phyloP scores from a whole-genome alignment of 2,329 filamentous ascomycete genomes.

The Chlorencoelia australis region DNA sequence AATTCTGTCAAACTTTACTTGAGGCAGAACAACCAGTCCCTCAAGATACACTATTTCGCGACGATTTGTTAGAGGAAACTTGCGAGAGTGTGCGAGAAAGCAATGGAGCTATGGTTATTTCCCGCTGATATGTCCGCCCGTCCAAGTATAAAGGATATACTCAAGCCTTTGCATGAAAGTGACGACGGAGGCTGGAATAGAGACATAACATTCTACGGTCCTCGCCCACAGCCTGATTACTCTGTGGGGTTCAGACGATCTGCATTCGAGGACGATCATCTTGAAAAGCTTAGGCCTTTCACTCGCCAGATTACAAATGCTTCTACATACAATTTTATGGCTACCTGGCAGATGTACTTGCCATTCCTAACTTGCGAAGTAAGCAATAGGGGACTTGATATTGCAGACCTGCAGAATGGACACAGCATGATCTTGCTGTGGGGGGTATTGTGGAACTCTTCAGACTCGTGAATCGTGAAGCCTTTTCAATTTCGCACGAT shows the following conservation, averaged over 20 bases:
- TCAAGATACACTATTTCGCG: not conserved
- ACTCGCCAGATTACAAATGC: conserved; percentile 7
- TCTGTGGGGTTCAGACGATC: conserved; percentile 31
- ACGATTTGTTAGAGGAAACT: conserved; percentile 28
- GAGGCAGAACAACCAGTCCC: not conserved
- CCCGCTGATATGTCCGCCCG: too few relatives aligned
- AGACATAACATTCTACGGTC: conserved; percentile 27
- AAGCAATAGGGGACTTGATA: conserved; percentile 28
- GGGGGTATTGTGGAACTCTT: not conserved
- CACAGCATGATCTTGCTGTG: conserved; percentile 25
- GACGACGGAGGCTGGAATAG: conserved; percentile 34
- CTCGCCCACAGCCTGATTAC: conserved; percentile 35
- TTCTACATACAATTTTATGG: conserved; percentile 22
- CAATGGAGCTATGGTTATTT: conserved; percentile 29
- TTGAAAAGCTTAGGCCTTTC: conserved; percentile 30
- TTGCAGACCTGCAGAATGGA: conserved; percentile 28
- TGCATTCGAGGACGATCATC: conserved; percentile 34
- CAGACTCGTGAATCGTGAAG: not conserved
- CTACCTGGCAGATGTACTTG: conserved; percentile 38
- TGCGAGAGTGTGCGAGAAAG: conserved; percentile 25
- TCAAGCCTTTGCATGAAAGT: conserved; percentile 30
- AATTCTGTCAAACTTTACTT: conserved; percentile 1
- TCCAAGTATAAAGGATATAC: too few relatives aligned
- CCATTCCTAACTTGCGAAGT: conserved; percentile 40
- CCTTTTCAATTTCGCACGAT: not conserved